Base-by-base conservation (phyloP, 306 rosid species). In the Fragaria ananassa region DNA sequence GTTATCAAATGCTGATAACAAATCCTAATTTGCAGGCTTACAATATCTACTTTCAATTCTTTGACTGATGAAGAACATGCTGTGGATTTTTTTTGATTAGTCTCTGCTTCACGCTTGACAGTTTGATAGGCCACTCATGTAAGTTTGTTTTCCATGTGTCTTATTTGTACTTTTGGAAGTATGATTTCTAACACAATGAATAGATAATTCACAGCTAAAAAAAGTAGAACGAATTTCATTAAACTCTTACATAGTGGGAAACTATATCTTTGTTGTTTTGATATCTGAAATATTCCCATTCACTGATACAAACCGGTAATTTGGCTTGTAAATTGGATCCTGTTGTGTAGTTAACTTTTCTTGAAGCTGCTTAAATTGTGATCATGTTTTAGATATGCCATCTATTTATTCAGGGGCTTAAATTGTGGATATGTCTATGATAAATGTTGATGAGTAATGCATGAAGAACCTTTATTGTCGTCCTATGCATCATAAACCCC, bases 11-110 rank as follows among this genome's bases (percentile, higher is more conserved):
- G 77, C 85, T 77, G 21, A 77, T 58, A 53, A 70, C 17, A 37
- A 54, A 53, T 71, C 64, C 77, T 76, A 73, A 75, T 83, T 78
- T 90, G 93, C 96, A 93, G 96, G 96, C 94, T 93, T 77, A 85
- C 85, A 50, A 72, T 93, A 81, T 75, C 89, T 35, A 88, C 75
- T 47, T 87, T 90, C 87, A 79, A 83, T 85, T 82, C 84, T 37
- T 83, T 93, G 76, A 83, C 88, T 45, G 69, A 78, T 25, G 95
- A 83, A 54, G 98, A 87, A 57, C 86, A 89, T 77, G 78, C 85
- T 54, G 63, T 72, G 78, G 79, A 86, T 63, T 76, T 85, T 53
- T 89, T 83, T 80, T 82, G 80, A 77, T 76, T 62, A 35, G 34
- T 65, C n/a, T 54, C 79, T 79, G 70, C 80, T 80, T 65, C n/a